Conservation (phyloP, 140 eudicot genomes). For the Bidens hawaiensis region DNA sequence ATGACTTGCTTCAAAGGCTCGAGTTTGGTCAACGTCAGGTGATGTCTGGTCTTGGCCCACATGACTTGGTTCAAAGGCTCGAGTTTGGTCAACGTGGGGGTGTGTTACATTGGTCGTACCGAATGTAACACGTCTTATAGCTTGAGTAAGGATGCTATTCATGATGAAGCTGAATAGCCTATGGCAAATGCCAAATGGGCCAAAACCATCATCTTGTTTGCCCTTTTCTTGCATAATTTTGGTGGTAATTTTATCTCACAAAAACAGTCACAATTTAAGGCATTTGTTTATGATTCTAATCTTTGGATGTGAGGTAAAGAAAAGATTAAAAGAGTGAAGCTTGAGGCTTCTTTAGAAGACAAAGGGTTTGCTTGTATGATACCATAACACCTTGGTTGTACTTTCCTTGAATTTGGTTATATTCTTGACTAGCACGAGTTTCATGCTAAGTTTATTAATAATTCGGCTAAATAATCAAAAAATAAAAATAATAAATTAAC, state of each 20-base stretch:
- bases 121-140: constrained; percentile 12
- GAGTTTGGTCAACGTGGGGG: constrained; percentile 3
- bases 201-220: constrained; percentile 21
- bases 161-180: constrained; percentile 33
- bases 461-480: neutral
- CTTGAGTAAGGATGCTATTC: constrained; percentile 25
- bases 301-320: constrained; percentile 29
- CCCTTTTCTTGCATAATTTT: constrained; percentile 28
- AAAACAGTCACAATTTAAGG: constrained; percentile 16
- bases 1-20: neutral
- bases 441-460: too few relatives aligned
- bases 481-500: neutral
- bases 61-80: neutral
- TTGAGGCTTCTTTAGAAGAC: constrained; percentile 16
- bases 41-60: neutral
- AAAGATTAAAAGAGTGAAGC: constrained; percentile 12
- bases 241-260: neutral
- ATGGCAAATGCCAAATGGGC: constrained; percentile 34
- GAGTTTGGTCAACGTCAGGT: neutral
- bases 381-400: constrained; percentile 13
- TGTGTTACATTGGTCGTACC: neutral
- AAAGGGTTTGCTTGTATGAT: constrained; percentile 35
- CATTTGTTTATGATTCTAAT: constrained; percentile 27
- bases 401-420: constrained; percentile 33
- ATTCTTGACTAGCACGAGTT: constrained; percentile 24